phyloP scores from a whole-genome alignment of 192 early-diverging fungal genomes.

The Chytriomyces sp. region DNA sequence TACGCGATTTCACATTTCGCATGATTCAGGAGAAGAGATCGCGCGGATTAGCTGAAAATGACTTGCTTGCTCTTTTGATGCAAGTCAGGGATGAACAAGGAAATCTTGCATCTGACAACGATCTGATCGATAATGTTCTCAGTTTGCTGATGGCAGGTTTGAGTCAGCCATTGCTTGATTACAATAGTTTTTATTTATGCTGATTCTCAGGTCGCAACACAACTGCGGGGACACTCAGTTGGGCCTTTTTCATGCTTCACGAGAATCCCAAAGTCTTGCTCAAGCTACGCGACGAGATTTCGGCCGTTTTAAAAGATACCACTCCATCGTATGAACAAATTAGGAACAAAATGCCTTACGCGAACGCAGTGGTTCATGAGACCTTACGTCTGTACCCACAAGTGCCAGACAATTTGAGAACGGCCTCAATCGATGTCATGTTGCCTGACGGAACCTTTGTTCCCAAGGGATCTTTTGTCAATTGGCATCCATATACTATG shows the following conservation, averaged over 20 bases:
- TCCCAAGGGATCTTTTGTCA: constrained; percentile 48
- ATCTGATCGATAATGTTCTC: constrained; percentile 36
- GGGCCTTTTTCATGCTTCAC: constrained; percentile 52
- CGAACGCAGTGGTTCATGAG: constrained; percentile 59
- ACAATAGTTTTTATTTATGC: neutral
- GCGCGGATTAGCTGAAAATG: neutral
- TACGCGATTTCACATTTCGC: constrained; percentile 25
- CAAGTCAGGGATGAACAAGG: constrained; percentile 26
- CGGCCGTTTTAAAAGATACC: neutral
- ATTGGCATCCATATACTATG: constrained; percentile 37
- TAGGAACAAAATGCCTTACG: constrained; percentile 50
- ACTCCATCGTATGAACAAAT: constrained; percentile 38
- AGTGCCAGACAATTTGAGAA: constrained; percentile 63
- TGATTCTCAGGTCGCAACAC: constrained; percentile 48
- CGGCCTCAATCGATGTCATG: constrained; percentile 56
- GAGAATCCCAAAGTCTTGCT: constrained; percentile 34
- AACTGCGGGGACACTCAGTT: constrained; percentile 59
- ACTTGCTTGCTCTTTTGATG: constrained; percentile 37
- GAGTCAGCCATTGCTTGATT: neutral
- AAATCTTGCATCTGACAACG: constrained; percentile 24
- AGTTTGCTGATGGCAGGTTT: constrained; percentile 44
- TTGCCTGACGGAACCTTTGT: constrained; percentile 63
- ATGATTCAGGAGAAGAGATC: constrained; percentile 17
- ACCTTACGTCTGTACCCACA: constrained; percentile 65
- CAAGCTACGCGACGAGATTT: constrained; percentile 33